Evolutionary conservation across 2,329 filamentous ascomycete genomes (phyloP).

Genomic region (Ceratocystis colombiana): DNA sequence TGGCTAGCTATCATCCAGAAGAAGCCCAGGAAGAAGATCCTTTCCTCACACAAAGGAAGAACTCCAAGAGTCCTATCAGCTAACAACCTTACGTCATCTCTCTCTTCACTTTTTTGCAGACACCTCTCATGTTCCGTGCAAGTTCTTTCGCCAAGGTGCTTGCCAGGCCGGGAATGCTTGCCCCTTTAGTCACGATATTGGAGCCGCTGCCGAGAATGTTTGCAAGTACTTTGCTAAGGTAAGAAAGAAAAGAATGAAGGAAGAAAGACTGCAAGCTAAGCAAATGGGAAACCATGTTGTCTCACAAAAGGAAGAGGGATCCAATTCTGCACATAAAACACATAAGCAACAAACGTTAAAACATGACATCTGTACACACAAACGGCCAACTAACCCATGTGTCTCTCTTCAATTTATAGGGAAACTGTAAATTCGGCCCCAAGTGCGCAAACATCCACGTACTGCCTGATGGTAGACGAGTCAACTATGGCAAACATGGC

Average conservation of each 20-base stretch:
- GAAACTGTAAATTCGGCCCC: constrained; percentile 96
- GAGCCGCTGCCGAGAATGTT: constrained; percentile 71
- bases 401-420: constrained; percentile 41
- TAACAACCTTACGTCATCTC: neutral
- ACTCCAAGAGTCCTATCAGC: neutral
- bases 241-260: constrained; percentile 26
- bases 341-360: too few species aligned
- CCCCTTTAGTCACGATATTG: constrained; percentile 90
- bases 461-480: constrained; percentile 80
- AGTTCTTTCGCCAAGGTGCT: constrained; percentile 94
- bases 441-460: constrained; percentile 97
- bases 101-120: constrained; percentile 45
- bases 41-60: too few species aligned
- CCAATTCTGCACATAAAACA: neutral
- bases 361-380: neutral
- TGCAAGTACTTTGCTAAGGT: constrained; percentile 99
- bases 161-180: constrained; percentile 95
- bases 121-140: constrained; percentile 95
- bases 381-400: neutral
- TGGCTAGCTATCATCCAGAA: too few species aligned
- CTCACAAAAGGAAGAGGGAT: neutral
- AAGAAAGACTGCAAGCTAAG: neutral
- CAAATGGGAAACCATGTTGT: neutral
- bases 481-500: constrained; percentile 67
- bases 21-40: too few species aligned